A percentile compares a stretch with the other conserved stretches of the same genome.
These are phyloP conservation scores for Begonia peltatifolia DNA, from an alignment of 306 rosid genomes.

Conservation along the genomic window DNA sequence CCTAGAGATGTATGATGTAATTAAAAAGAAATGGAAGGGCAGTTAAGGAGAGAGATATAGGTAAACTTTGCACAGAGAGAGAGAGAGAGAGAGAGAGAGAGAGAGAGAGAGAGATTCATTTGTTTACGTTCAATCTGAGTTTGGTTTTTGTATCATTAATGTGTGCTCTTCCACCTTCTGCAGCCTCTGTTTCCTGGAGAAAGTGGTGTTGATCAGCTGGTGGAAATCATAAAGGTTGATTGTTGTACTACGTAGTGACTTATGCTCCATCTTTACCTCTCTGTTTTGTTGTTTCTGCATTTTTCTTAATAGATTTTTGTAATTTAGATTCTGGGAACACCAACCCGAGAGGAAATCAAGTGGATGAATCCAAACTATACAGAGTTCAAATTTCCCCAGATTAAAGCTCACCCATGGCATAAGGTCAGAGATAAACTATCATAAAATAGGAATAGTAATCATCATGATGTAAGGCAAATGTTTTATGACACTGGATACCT, in stretches of 20 bases:
- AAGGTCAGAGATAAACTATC: conserved; percentile 32
- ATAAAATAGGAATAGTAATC: no score
- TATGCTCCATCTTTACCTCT: conserved; percentile 3
- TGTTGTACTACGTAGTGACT: not conserved
- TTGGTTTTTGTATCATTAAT: no score
- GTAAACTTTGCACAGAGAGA: no score
- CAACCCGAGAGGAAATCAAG: conserved; percentile 87
- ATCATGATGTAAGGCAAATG: not conserved
- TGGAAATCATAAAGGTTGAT: conserved; percentile 81
- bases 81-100: no score
- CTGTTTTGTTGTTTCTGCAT: conserved; percentile 7
- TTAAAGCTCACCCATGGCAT: conserved; percentile 96
- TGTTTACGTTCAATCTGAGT: no score
- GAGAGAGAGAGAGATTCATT: no score
- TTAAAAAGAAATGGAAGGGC: no score
- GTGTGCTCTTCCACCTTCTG: conserved; percentile 9
- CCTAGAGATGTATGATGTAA: no score
- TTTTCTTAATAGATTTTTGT: conserved; percentile 4
- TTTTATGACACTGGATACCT: not conserved
- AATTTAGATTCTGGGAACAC: conserved; percentile 66
- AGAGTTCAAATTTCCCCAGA: conserved; percentile 86
- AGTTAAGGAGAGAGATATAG: no score
- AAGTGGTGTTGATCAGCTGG: conserved; percentile 95
- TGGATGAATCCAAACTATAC: conserved; percentile 94
- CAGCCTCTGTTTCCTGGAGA: conserved; percentile 99